phyloP scores from a whole-genome alignment of 768 basidiomycete genomes.

The Serendipita vermifera region DNA sequence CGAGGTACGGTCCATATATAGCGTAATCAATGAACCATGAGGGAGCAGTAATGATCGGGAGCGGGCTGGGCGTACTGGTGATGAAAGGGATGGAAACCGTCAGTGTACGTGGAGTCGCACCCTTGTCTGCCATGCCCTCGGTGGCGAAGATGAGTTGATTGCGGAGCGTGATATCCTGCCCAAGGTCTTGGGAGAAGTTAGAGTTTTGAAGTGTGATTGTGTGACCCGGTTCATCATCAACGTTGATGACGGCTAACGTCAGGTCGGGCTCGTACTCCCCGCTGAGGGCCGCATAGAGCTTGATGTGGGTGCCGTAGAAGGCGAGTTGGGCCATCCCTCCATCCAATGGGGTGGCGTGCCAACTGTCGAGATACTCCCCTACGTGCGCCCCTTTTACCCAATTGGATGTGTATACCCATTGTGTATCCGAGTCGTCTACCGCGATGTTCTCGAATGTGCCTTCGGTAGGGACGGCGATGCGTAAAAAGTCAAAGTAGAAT shows the following conservation, averaged over 20 bases:
- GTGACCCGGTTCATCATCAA: not conserved
- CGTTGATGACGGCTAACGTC: not conserved
- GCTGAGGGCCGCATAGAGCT: not conserved
- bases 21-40: not conserved
- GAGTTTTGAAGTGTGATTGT: not conserved
- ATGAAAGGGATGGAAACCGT: not conserved
- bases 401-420: too few species aligned
- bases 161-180: not conserved
- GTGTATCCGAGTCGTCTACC: too few species aligned
- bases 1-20: slow-evolving; percentile 2
- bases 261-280: not conserved
- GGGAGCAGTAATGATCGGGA: too few species aligned
- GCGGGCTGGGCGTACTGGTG: not conserved
- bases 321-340: too few species aligned
- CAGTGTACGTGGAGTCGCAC: not conserved
- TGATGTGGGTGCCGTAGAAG: not conserved
- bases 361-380: too few species aligned
- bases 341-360: too few species aligned
- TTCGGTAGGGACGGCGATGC: too few species aligned
- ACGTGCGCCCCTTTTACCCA: too few species aligned
- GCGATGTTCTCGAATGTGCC: too few species aligned
- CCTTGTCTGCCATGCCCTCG: not conserved
- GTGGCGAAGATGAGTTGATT: not conserved
- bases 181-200: too few species aligned
- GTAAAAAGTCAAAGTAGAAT: too few species aligned